Conservation (phyloP, 2,329 filamentous ascomycete species). For the Metarhizium humberi region DNA sequence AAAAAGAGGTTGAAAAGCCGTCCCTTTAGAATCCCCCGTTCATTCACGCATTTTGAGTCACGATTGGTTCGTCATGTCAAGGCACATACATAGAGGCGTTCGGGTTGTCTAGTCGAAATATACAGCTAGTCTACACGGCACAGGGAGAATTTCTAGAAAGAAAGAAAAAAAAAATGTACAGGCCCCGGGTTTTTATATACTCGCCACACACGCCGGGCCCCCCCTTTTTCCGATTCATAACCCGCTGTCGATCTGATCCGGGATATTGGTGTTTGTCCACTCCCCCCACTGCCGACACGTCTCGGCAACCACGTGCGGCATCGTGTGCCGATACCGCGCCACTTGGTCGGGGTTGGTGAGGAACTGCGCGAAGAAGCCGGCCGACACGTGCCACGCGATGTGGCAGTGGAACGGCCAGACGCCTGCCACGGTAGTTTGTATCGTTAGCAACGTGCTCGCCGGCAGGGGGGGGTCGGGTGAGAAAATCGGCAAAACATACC, state of each 20-base stretch:
- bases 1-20: neutral
- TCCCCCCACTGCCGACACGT: constrained; percentile 43
- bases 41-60: neutral
- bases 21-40: neutral
- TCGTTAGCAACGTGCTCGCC: too few species aligned
- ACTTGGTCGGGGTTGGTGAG: constrained; percentile 33
- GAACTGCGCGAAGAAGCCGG: constrained; percentile 43
- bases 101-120: neutral
- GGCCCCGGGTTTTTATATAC: neutral
- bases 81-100: neutral
- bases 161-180: neutral
- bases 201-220: neutral
- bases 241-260: constrained; percentile 46
- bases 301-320: constrained; percentile 39
- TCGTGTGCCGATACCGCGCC: constrained; percentile 18
- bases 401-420: constrained; percentile 47
- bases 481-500: constrained; percentile 18
- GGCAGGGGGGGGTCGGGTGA: too few species aligned
- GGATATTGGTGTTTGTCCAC: constrained; percentile 37
- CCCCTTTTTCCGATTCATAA: constrained; percentile 19
- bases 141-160: neutral
- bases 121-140: neutral
- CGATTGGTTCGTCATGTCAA: neutral
- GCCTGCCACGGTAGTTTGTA: constrained; percentile 17
- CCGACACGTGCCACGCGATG: constrained; percentile 46